Evolutionary conservation across 2,329 filamentous ascomycete species (phyloP), one percentile per base, ranked within the genome.

Genomic region (Parastagonospora nodorum): DNA sequence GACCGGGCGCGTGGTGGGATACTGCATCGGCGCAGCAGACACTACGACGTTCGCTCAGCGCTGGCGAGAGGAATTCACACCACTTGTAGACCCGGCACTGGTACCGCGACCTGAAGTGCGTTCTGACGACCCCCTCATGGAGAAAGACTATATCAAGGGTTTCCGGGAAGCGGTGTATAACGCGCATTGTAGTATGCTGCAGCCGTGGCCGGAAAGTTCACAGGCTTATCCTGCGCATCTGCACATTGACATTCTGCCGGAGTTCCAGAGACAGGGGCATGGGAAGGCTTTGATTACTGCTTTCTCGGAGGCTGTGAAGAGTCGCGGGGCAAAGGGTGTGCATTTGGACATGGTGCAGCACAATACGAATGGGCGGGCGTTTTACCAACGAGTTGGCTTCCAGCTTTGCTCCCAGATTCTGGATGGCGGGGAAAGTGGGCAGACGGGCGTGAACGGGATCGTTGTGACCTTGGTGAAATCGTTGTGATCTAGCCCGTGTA

Each of bases 201-300:
- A 56, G 6, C 27, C 45, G 6, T 58, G 51, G 24, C 58, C 59
- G 0, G 42, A 58, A 4, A 41, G 66, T 19, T 48, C 72, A 29
- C 43, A 54, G 15, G 45, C 52, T 33, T 75, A 67, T 50, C 67
- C 71, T 1, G 72, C 70, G 5, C 74, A 76, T 58, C 56, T 76
- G 15, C 73, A 75, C 36, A 69, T 75, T 38, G 63, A 75, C 42
- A 65, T 75, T 8, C 42, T 75, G 40, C 65, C 69, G 0, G 60
- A 64, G 33, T 70, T 60, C 35, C 71, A 73, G 45, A 52, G 67
- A 8, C 60, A 59, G 29, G 72, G 73, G 0, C 71, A 60, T 55
- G 74, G 74, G 1, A 47, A 36, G 14, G 38, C 48, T 16, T 37
- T 75, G 33, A 59, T 75, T n/a, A 48, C 62, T n/a, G 50, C 35